Evolutionary conservation across 441 rosid species (phyloP), one percentile per base, ranked within the genome.

Genomic region (Isatis lusitanica): DNA sequence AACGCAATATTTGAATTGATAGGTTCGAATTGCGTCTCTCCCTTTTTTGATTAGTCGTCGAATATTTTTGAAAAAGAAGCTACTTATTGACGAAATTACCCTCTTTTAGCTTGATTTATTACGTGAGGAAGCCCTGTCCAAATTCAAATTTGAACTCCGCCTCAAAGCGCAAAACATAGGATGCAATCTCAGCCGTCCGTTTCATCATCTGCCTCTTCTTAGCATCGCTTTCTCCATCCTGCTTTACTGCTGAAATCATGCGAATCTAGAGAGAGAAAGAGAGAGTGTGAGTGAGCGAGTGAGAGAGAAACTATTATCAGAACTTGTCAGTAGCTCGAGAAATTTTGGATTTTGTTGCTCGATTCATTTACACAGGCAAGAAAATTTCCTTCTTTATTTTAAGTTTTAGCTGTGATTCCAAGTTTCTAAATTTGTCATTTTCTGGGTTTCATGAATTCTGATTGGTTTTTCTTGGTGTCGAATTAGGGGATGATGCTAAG

Each of bases 61-160:
- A 62, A 68, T 59, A 10, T 26, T 53, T 53, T 43, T 6, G 9
- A 47, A 48, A 30, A 30, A 9, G 12, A 16, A 61, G 46, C 10
- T 3, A 1, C 0, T 31, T n/a, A 43, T 12, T 65, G 60, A 66
- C 77, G 35, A 36, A 7, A 44, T 0, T 77, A 61, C 64, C 77
- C 77, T 72, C 46, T 0, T 0, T 0, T 40, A 43, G 7, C 5
- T 46, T 36, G 26, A 0, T 11, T 26, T 18, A 65, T 74, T 66
- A 66, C 70, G 4, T 12, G 16, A 65, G 21, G 81, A 77, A 76
- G 11, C 60, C 78, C 67, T 77, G 26, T 58, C 71, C 46, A 40
- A 87, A 78, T 94, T 91, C 94, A 94, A 94, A 91, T 85, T 78
- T 66, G 71, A 46, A 81, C 55, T 18, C 86, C 92, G 88, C 86